Evolutionary conservation across 2,329 filamentous ascomycete species (phyloP).

Genomic region (Didymella glomerata): DNA sequence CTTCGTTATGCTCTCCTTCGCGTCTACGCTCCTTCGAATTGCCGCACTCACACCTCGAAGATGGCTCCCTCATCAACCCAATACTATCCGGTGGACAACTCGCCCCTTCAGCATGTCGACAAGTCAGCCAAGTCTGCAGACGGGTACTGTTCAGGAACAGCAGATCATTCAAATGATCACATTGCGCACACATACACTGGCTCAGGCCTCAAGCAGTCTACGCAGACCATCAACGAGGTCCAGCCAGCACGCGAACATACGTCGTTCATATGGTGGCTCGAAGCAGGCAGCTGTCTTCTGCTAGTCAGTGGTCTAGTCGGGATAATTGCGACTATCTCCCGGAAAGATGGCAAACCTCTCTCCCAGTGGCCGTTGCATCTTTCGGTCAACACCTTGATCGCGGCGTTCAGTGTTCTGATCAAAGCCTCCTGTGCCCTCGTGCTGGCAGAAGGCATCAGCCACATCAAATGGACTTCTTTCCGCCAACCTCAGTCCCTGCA

Average conservation of each 20-base stretch:
- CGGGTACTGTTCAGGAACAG: neutral
- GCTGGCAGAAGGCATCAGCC: slow-evolving; percentile 25
- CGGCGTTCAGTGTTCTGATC: slow-evolving; percentile 21
- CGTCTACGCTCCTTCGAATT: neutral
- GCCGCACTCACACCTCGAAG: neutral
- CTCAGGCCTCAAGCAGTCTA: neutral
- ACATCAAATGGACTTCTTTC: slow-evolving; percentile 25
- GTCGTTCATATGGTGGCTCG: slow-evolving; percentile 23
- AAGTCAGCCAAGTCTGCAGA: neutral
- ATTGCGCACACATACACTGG: neutral
- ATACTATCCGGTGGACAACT: neutral
- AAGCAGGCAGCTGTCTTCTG: slow-evolving; percentile 16
- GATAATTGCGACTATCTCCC: slow-evolving; percentile 16
- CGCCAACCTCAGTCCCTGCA: slow-evolving; percentile 2
- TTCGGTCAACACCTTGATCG: slow-evolving; percentile 41
- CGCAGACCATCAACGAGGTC: neutral
- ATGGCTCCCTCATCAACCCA: neutral
- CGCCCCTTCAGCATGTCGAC: neutral
- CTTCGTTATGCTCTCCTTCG: neutral
- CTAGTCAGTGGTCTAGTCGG: slow-evolving; percentile 18
- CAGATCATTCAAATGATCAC: neutral
- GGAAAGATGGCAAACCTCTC: slow-evolving; percentile 19
- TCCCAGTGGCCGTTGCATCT: slow-evolving; percentile 31
- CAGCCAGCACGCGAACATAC: neutral
- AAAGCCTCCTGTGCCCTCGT: slow-evolving; percentile 20